A percentile compares a stretch with the other conserved stretches of the same genome.
phyloP scores from a whole-genome alignment of 108 stramenopile species.

The Cylindrotheca fusiformis region DNA sequence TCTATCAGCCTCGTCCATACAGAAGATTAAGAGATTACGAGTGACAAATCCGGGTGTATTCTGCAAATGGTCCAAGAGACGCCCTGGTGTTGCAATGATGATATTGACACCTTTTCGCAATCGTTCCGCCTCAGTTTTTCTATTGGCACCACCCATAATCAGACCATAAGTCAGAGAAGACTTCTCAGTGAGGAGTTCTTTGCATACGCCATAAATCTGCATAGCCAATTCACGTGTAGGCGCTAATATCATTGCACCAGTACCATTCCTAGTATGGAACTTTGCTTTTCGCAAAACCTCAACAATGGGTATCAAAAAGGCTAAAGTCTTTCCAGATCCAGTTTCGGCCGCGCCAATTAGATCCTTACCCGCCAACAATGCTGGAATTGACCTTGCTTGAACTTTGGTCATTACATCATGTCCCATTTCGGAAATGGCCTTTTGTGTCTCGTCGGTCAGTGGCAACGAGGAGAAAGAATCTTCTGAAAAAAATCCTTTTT shows the following conservation, averaged over 20 bases:
- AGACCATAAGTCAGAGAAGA: conserved; percentile 77
- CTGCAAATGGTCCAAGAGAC: conserved; percentile 97
- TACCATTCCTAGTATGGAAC: conserved; percentile 91
- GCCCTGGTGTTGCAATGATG: conserved; percentile 96
- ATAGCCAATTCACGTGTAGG: conserved; percentile 98
- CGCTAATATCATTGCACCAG: conserved; percentile 94
- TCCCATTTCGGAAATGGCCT: conserved; percentile 69
- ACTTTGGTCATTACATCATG: conserved; percentile 89
- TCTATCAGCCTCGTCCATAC: conserved; percentile 99
- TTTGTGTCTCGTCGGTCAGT: conserved; percentile 85
- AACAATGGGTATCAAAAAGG: conserved; percentile 93
- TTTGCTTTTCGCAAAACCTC: conserved; percentile 92
- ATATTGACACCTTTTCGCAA: conserved; percentile 96
- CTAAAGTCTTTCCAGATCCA: conserved; percentile 96
- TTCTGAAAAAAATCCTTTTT: conserved; percentile 51
- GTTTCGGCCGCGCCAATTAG: conserved; percentile 98
- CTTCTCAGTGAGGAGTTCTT: conserved; percentile 92
- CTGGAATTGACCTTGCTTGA: conserved; percentile 92
- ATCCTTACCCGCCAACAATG: conserved; percentile 92
- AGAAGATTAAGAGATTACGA: conserved; percentile 90
- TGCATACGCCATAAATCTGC: conserved; percentile 98
- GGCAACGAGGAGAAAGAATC: conserved; percentile 84
- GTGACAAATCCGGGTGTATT: conserved; percentile 94
- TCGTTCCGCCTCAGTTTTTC: conserved; percentile 95
- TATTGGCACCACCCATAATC: conserved; percentile 97